These are phyloP conservation scores for Solanum peruvianum DNA, from an alignment of 257 asterid species.

Conservation along the genomic window DNA sequence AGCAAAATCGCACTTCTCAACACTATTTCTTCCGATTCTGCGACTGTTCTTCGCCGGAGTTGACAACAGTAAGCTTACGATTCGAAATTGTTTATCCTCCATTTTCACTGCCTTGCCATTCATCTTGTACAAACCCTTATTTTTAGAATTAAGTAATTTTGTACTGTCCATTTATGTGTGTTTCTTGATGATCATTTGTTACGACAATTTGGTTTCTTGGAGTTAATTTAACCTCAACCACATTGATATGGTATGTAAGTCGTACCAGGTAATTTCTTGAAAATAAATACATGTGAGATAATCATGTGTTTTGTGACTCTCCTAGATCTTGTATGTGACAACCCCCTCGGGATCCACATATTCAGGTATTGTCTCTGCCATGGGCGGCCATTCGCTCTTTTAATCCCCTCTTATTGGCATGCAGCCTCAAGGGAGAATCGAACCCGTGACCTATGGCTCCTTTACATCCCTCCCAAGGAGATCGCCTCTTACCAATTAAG, in stretches of 20 bases:
- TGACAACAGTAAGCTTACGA: not conserved
- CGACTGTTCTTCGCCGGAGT: not conserved
- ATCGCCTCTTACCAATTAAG: too few species aligned
- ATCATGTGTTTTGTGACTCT: not conserved
- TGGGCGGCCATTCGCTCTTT: too few species aligned
- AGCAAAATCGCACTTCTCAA: not conserved
- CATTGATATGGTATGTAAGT: not conserved
- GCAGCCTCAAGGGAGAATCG: too few species aligned
- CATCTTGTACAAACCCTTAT: not conserved
- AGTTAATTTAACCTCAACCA: not conserved
- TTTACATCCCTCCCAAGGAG: too few species aligned
- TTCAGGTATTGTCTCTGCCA: too few species aligned
- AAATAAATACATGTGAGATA: not conserved
- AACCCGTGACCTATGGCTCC: too few species aligned
- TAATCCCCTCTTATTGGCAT: too few species aligned
- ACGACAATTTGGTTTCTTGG: not conserved
- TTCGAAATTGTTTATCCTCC: not conserved
- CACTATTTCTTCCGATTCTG: not conserved
- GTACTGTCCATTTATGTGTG: not conserved
- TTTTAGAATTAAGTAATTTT: not conserved
- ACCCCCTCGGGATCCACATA: too few species aligned
- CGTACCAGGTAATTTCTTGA: not conserved
- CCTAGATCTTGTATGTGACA: not conserved
- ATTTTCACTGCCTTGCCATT: not conserved
- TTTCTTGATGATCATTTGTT: not conserved